Conservation (phyloP, 257 asterid species). For the Craterostigma plantagineum region DNA sequence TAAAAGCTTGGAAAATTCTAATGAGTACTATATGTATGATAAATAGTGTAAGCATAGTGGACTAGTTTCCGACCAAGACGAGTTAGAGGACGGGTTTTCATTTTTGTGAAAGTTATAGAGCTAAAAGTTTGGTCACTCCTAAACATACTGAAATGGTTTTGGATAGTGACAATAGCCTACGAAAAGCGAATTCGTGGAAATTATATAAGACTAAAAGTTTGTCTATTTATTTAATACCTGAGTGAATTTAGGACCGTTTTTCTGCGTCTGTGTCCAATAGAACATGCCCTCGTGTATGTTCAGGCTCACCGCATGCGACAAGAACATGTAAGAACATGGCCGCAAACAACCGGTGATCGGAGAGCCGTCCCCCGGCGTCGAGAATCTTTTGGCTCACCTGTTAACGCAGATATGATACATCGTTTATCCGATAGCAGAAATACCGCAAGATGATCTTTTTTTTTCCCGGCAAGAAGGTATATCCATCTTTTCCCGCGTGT, state of each 20-base stretch:
- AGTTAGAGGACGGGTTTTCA: no score
- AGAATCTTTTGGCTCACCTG: constrained; percentile 61
- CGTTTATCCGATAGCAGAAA: no score
- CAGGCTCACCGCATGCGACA: constrained; percentile 54
- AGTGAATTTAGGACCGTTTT: constrained; percentile 61
- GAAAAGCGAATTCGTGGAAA: no score
- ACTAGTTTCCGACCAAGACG: no score
- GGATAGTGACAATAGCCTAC: no score
- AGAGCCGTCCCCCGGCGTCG: constrained; percentile 74
- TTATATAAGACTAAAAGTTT: constrained; percentile 1
- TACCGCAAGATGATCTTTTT: constrained; percentile 8
- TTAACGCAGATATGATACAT: background rate
- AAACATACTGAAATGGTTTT: no score
- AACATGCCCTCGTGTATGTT: constrained; percentile 80
- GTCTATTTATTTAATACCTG: constrained; percentile 27
- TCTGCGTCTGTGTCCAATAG: constrained; percentile 84
- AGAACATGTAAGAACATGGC: constrained; percentile 81
- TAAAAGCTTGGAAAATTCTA: no score
- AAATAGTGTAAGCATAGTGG: no score
- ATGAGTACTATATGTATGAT: no score
- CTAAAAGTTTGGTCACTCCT: no score
- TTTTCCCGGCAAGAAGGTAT: constrained; percentile 5
- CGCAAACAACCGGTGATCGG: constrained; percentile 64
- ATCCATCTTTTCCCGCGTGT: constrained; percentile 29
- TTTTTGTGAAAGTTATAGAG: no score